Evolutionary conservation across 2,329 filamentous ascomycete species (phyloP).

Genomic region (Aspergillus sp.): DNA sequence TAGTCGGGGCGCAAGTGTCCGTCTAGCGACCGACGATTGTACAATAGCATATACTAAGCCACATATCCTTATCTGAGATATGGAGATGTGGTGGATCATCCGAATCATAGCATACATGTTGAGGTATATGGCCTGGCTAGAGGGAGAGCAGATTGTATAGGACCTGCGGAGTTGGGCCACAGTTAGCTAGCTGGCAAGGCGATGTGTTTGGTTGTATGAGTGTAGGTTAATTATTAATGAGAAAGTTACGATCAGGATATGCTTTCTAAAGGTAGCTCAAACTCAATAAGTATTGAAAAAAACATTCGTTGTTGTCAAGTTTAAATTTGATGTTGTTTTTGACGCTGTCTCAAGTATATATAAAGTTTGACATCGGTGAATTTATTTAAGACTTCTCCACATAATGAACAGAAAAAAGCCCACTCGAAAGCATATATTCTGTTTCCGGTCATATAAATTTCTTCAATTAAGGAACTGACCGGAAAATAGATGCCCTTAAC

Average conservation of each 20-base stretch:
- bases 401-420: not conserved
- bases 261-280: not conserved
- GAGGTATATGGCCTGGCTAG: not conserved
- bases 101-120: slow-evolving; percentile 2
- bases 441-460: too few relatives aligned
- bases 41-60: slow-evolving; percentile 27
- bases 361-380: too few relatives aligned
- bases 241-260: slow-evolving; percentile 4
- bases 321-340: not conserved
- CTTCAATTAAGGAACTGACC: too few relatives aligned
- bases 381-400: not conserved
- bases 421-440: too few relatives aligned
- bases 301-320: not conserved
- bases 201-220: slow-evolving; percentile 16
- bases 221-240: slow-evolving; percentile 21
- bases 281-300: not conserved
- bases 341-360: too few relatives aligned
- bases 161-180: slow-evolving; percentile 10
- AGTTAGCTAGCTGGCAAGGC: slow-evolving; percentile 13
- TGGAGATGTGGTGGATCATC: slow-evolving; percentile 1
- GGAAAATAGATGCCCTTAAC: too few relatives aligned
- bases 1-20: not conserved
- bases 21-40: slow-evolving; percentile 24
- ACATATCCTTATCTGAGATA: slow-evolving; percentile 1
- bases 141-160: slow-evolving; percentile 19